Percentiles rank a stretch among this genome's conserved stretches.
These are phyloP conservation scores for Pichia inconspicua DNA, from an alignment of 1,139 yeast genomes.

Conservation along the genomic window DNA sequence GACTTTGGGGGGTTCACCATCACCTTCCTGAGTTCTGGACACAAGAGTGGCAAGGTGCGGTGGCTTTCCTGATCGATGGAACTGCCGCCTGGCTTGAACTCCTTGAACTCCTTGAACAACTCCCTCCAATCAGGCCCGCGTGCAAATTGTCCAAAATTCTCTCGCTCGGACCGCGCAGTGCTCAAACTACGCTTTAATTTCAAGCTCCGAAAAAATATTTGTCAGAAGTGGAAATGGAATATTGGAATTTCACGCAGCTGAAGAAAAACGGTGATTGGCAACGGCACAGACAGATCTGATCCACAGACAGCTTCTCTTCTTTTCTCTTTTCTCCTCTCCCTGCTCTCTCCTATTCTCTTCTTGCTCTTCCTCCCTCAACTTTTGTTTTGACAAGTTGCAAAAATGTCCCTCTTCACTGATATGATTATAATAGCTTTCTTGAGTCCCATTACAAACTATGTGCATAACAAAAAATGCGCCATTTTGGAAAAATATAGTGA, in stretches of 20 bases:
- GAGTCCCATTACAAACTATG: slow-evolving; percentile 14
- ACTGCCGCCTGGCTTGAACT: too few relatives aligned
- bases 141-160: too few relatives aligned
- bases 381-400: too few relatives aligned
- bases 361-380: not conserved
- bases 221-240: not conserved
- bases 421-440: slow-evolving; percentile 15
- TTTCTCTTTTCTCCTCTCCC: not conserved
- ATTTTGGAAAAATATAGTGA: slow-evolving; percentile 12
- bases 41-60: slow-evolving; percentile 6
- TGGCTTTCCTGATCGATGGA: slow-evolving; percentile 5
- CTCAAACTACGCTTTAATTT: too few relatives aligned
- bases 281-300: too few relatives aligned
- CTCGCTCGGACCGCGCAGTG: too few relatives aligned
- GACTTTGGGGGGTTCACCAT: slow-evolving; percentile 6
- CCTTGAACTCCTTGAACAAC: too few relatives aligned
- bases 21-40: slow-evolving; percentile 3
- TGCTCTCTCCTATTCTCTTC: not conserved
- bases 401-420: slow-evolving; percentile 15
- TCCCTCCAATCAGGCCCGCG: too few relatives aligned
- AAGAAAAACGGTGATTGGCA: not conserved
- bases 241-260: not conserved
- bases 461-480: slow-evolving; percentile 14
- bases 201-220: not conserved
- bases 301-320: too few relatives aligned